Percentiles rank a stretch among this genome's conserved stretches.
These are phyloP conservation scores for Mollisia scopiformis DNA, from an alignment of 2,329 filamentous ascomycete genomes.

Conservation along the genomic window DNA sequence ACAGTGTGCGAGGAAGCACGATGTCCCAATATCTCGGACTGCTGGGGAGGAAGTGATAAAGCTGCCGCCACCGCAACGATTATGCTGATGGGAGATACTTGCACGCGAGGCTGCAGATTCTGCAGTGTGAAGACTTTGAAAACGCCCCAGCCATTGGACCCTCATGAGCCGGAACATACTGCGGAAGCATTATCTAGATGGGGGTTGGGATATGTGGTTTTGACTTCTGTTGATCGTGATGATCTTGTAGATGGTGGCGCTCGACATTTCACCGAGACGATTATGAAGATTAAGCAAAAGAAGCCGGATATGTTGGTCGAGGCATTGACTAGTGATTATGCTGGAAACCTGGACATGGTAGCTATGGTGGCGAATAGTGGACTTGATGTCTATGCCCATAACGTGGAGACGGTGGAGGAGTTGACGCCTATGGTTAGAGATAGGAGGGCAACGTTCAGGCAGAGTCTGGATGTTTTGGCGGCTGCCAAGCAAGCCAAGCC, in stretches of 20 bases:
- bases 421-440: conserved; percentile 90
- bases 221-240: conserved; percentile 93
- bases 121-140: conserved; percentile 93
- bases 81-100: conserved; percentile 99
- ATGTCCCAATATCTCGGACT: conserved; percentile 97
- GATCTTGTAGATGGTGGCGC: conserved; percentile 90
- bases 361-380: conserved; percentile 82
- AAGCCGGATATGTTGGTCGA: conserved; percentile 78
- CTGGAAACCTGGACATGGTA: conserved; percentile 86
- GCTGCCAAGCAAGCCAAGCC: conserved; percentile 77
- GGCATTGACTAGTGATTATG: conserved; percentile 85
- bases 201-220: conserved; percentile 94
- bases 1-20: conserved; percentile 98
- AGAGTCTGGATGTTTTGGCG: conserved; percentile 78
- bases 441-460: conserved; percentile 84
- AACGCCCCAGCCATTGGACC: conserved; percentile 77
- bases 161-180: conserved; percentile 95
- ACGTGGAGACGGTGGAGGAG: conserved; percentile 91
- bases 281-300: conserved; percentile 90
- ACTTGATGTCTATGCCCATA: conserved; percentile 95
- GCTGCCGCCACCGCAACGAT: conserved; percentile 94
- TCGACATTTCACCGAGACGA: conserved; percentile 88
- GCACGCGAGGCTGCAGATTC: conserved; percentile 94
- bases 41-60: conserved; percentile 92
- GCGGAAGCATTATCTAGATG: conserved; percentile 90